phyloP scores from a whole-genome alignment of 192 early-diverging fungal genomes.

The Entomortierella chlamydospora region DNA sequence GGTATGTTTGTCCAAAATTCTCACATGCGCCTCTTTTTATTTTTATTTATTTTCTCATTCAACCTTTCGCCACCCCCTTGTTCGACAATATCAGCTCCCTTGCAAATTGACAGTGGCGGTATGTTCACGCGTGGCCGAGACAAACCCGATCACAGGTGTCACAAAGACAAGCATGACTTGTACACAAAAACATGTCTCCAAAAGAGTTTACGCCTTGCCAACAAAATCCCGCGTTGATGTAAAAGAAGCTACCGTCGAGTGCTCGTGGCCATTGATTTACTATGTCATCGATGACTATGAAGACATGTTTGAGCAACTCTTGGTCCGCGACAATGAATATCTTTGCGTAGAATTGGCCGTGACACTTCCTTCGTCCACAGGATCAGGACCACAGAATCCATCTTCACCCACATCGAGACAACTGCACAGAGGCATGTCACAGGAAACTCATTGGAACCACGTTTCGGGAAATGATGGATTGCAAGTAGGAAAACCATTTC shows the following conservation, averaged over 20 bases:
- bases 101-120: constrained; percentile 93
- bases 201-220: constrained; percentile 87
- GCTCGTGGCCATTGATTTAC: constrained; percentile 91
- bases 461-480: constrained; percentile 12
- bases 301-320: constrained; percentile 88
- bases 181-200: constrained; percentile 76
- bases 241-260: constrained; percentile 89
- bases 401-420: constrained; percentile 37
- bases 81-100: constrained; percentile 61
- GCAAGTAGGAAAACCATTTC: constrained; percentile 40
- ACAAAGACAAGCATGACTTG: constrained; percentile 76
- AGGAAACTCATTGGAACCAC: constrained; percentile 27
- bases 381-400: constrained; percentile 52
- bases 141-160: constrained; percentile 24
- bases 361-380: constrained; percentile 66
- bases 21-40: neutral
- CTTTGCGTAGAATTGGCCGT: constrained; percentile 91
- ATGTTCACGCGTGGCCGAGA: constrained; percentile 67
- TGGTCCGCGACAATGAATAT: constrained; percentile 87
- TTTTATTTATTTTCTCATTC: neutral
- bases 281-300: constrained; percentile 95
- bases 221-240: constrained; percentile 93
- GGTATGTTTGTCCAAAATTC: neutral
- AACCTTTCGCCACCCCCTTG: neutral
- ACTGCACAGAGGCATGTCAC: neutral